Percentiles rank a stretch among this genome's conserved stretches.
These are phyloP conservation scores for Volvox carteri DNA, from an alignment of 163 green algal genomes.

Conservation along the genomic window DNA sequence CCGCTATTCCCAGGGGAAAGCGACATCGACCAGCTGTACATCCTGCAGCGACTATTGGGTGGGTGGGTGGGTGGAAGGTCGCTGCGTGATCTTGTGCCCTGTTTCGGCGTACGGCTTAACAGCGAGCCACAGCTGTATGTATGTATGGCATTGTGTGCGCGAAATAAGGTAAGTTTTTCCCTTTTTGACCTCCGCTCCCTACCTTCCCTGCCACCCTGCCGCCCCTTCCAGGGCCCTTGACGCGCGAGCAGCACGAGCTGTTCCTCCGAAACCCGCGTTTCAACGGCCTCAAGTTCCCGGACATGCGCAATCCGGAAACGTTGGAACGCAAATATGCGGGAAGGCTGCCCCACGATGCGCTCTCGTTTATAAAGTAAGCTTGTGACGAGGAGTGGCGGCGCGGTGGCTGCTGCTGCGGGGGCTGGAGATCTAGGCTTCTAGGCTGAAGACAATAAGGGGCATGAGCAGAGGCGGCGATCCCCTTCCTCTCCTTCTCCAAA, in stretches of 20 bases:
- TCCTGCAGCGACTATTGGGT: slow-evolving; percentile 85
- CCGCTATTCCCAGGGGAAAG: slow-evolving; percentile 91
- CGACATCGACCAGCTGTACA: slow-evolving; percentile 94
- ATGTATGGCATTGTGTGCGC: too few relatives aligned
- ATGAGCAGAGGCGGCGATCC: too few relatives aligned
- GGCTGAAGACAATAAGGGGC: too few relatives aligned
- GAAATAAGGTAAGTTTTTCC: too few relatives aligned
- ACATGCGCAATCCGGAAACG: slow-evolving; percentile 77
- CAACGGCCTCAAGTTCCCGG: slow-evolving; percentile 84
- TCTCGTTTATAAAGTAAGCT: slow-evolving; percentile 79
- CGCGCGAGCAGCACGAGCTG: slow-evolving; percentile 63
- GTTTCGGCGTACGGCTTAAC: too few relatives aligned
- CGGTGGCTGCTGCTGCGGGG: too few relatives aligned
- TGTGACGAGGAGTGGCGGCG: too few relatives aligned
- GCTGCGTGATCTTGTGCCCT: background rate
- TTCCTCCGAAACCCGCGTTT: slow-evolving; percentile 85
- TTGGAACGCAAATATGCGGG: slow-evolving; percentile 74
- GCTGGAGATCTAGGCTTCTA: too few relatives aligned
- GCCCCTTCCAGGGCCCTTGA: slow-evolving; percentile 54
- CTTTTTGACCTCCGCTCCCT: too few relatives aligned
- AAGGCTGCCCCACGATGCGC: slow-evolving; percentile 70
- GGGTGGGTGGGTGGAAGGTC: background rate
- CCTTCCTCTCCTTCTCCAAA: too few relatives aligned
- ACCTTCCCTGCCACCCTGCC: too few relatives aligned
- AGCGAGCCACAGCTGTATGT: too few relatives aligned